Conservation (phyloP, 2,329 filamentous ascomycete genomes). For the Capronia coronata region DNA sequence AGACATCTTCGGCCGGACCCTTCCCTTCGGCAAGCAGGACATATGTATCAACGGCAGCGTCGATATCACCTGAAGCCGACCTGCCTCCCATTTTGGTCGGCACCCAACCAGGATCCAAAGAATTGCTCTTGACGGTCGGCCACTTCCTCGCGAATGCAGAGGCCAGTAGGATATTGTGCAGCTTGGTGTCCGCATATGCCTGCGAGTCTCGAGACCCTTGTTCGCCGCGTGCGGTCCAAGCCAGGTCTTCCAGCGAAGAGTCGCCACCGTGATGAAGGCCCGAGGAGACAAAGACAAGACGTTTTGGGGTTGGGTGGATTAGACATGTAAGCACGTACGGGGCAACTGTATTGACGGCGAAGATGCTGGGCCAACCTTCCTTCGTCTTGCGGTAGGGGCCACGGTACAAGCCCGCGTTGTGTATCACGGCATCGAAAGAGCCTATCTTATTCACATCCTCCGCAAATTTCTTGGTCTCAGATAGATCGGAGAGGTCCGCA, state of each 20-base stretch:
- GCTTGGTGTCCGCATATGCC: conserved; percentile 51
- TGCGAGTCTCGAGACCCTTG: conserved; percentile 30
- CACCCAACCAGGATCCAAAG: conserved; percentile 51
- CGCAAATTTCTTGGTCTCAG: conserved; percentile 48
- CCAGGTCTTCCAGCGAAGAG: conserved; percentile 27
- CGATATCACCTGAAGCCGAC: conserved; percentile 44
- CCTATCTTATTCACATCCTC: conserved; percentile 45
- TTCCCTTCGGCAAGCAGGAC: conserved; percentile 44
- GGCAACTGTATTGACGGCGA: conserved; percentile 53
- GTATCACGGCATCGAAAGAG: conserved; percentile 51
- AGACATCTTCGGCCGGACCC: conserved; percentile 30
- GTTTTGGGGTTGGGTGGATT: conserved; percentile 42
- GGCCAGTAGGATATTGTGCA: conserved; percentile 52
- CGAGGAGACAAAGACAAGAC: conserved; percentile 50
- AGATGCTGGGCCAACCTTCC: conserved; percentile 46
- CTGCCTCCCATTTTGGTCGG: conserved; percentile 47
- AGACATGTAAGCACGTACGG: conserved; percentile 52
- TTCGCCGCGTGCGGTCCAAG: conserved; percentile 34
- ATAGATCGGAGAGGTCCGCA: conserved; percentile 48
- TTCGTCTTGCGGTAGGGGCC: conserved; percentile 38
- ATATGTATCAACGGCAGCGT: conserved; percentile 45
- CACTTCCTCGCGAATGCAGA: conserved; percentile 47
- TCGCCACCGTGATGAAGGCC: conserved; percentile 48
- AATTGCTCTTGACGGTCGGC: conserved; percentile 44
- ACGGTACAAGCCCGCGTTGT: conserved; percentile 50